A percentile compares a stretch with the other conserved stretches of the same genome.
phyloP scores from a whole-genome alignment of 1,139 yeast genomes.

The Pichia sp. region DNA sequence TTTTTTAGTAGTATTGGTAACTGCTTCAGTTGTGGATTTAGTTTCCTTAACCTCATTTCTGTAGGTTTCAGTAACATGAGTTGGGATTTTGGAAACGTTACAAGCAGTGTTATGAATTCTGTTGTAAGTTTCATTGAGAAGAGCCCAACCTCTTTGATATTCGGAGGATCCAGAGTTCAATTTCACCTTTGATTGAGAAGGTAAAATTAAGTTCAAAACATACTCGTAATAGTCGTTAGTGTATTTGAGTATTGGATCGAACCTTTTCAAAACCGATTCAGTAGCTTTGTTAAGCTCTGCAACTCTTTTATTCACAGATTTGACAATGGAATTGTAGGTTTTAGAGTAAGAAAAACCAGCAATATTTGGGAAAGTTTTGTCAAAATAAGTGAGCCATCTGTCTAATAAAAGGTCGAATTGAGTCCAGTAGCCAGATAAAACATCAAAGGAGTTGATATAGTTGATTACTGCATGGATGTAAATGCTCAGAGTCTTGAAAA shows the following conservation, averaged over 20 bases:
- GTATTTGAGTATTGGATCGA: constrained; percentile 19
- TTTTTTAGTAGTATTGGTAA: constrained; percentile 28
- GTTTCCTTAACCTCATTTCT: constrained; percentile 21
- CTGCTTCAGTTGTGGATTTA: constrained; percentile 23
- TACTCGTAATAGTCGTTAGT: constrained; percentile 21
- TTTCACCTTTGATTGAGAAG: constrained; percentile 7
- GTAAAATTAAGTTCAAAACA: constrained; percentile 17
- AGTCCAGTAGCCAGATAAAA: constrained; percentile 17
- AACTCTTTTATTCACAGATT: neutral
- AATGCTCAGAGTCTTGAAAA: constrained; percentile 7
- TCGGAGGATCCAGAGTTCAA: constrained; percentile 11
- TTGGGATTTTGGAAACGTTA: constrained; percentile 21
- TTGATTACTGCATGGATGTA: constrained; percentile 7
- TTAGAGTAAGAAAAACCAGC: constrained; percentile 14
- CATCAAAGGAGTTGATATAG: constrained; percentile 12
- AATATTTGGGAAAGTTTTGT: constrained; percentile 17
- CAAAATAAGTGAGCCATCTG: constrained; percentile 15
- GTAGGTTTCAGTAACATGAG: constrained; percentile 24
- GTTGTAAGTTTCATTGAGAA: constrained; percentile 16
- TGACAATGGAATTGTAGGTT: neutral
- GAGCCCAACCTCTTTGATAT: constrained; percentile 16
- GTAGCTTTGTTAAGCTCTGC: neutral
- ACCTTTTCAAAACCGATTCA: constrained; percentile 6
- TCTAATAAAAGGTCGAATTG: constrained; percentile 16
- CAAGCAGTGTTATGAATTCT: constrained; percentile 19